These are phyloP conservation scores for Candida odintsovae DNA, from an alignment of 805 yeast genomes.

Conservation along the genomic window DNA sequence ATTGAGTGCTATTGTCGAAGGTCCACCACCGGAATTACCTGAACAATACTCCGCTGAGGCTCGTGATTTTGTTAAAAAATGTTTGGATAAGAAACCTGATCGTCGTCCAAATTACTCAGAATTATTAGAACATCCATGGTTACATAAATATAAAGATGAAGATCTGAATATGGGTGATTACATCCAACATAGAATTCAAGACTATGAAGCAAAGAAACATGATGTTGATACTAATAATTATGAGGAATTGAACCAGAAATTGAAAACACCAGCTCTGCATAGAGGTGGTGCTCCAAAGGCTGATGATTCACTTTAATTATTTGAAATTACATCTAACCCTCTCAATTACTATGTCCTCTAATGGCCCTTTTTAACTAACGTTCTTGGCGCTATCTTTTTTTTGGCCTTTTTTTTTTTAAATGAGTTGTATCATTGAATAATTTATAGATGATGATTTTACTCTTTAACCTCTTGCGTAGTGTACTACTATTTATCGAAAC, in stretches of 20 bases:
- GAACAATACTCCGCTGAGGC: slow-evolving; percentile 68
- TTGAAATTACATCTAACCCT: neutral
- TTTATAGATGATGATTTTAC: neutral
- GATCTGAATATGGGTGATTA: slow-evolving; percentile 32
- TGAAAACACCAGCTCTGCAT: slow-evolving; percentile 27
- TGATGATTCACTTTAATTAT: neutral
- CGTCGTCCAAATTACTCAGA: slow-evolving; percentile 76
- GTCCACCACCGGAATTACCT: slow-evolving; percentile 82
- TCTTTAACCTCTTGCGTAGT: neutral
- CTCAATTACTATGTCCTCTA: neutral
- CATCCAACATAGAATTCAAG: slow-evolving; percentile 30
- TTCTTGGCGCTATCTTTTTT: no score
- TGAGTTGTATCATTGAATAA: neutral
- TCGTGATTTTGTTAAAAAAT: slow-evolving; percentile 68
- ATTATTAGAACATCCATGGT: slow-evolving; percentile 81
- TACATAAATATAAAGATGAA: slow-evolving; percentile 43
- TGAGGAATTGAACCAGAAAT: slow-evolving; percentile 20
- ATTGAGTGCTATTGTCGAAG: slow-evolving; percentile 93
- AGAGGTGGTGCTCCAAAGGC: slow-evolving; percentile 23
- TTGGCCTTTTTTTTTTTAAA: no score
- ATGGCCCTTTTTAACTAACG: neutral
- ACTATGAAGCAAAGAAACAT: slow-evolving; percentile 17
- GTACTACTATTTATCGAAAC: no score
- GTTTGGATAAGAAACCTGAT: slow-evolving; percentile 76
- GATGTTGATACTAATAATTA: slow-evolving; percentile 16